Conservation (phyloP, 2,329 filamentous ascomycete genomes). For the Raffaelea ambrosiae region DNA sequence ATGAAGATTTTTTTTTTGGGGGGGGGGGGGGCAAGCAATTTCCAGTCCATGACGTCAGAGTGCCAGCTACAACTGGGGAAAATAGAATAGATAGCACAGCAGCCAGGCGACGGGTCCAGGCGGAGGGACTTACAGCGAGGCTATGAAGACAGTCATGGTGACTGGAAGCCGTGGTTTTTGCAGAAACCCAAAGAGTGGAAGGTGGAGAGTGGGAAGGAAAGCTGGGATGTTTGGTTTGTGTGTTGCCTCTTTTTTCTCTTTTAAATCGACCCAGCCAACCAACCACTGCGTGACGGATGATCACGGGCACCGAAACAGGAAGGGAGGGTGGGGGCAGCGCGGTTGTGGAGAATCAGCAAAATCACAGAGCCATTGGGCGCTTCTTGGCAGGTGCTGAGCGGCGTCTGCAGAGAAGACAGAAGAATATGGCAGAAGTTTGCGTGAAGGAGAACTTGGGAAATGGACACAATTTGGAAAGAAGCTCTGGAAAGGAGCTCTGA, state of each 20-base stretch:
- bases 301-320: not conserved
- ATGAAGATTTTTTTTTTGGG: constrained; percentile 1
- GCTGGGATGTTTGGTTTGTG: not conserved
- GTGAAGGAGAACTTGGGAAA: too few relatives aligned
- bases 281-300: not conserved
- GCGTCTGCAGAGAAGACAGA: too few relatives aligned
- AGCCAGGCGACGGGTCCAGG: too few relatives aligned
- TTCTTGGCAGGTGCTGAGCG: too few relatives aligned
- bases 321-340: too few relatives aligned
- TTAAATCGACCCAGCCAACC: not conserved
- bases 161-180: not conserved
- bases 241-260: not conserved
- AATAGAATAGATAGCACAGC: too few relatives aligned
- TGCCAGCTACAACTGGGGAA: not conserved
- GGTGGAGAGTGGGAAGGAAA: not conserved
- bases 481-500: too few relatives aligned
- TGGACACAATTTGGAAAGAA: too few relatives aligned
- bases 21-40: too few relatives aligned
- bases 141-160: constrained; percentile 1
- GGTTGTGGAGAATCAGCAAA: too few relatives aligned
- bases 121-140: not conserved
- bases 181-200: not conserved
- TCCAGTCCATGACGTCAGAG: not conserved
- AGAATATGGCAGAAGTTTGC: too few relatives aligned
- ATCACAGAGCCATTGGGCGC: not conserved